These are phyloP conservation scores for Barnettozyma hawaiiensis DNA, from an alignment of 1,139 yeast species.

Conservation along the genomic window DNA sequence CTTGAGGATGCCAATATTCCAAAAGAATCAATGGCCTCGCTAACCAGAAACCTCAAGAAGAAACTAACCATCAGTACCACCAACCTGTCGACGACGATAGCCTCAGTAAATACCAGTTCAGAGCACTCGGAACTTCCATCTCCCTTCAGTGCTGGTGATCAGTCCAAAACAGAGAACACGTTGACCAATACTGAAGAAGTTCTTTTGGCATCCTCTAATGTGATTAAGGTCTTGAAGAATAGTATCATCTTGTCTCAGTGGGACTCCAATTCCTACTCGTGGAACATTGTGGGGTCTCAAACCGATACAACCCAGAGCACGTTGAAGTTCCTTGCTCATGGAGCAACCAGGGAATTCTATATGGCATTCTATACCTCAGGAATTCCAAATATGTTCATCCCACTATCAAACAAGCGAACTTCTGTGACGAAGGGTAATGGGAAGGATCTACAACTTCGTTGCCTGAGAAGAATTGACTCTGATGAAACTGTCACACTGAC, in stretches of 20 bases:
- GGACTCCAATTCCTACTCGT: conserved; percentile 14
- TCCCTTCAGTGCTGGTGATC: conserved; percentile 9
- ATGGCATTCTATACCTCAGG: conserved; percentile 1
- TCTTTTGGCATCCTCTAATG: conserved; percentile 4
- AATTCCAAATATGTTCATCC: conserved; percentile 1
- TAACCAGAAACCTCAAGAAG: conserved; percentile 20
- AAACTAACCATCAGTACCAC: conserved; percentile 17
- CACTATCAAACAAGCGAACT: conserved; percentile 7
- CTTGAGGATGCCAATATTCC: not conserved
- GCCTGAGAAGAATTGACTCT: conserved; percentile 12
- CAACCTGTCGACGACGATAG: no score
- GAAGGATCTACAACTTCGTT: conserved; percentile 21
- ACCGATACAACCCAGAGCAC: conserved; percentile 3
- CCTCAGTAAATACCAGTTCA: not conserved
- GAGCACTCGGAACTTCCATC: conserved; percentile 11
- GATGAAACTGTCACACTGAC: conserved; percentile 16
- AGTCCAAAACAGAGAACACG: not conserved
- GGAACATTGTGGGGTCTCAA: conserved; percentile 18
- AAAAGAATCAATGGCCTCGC: conserved; percentile 19
- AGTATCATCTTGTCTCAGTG: conserved; percentile 19
- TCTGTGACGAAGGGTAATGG: conserved; percentile 16
- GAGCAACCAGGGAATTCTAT: conserved; percentile 5
- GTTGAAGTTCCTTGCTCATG: conserved; percentile 11
- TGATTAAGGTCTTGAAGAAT: conserved; percentile 13
- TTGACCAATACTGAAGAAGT: conserved; percentile 2